Conservation (phyloP, 441 rosid genomes). For the Capsella rubella region DNA sequence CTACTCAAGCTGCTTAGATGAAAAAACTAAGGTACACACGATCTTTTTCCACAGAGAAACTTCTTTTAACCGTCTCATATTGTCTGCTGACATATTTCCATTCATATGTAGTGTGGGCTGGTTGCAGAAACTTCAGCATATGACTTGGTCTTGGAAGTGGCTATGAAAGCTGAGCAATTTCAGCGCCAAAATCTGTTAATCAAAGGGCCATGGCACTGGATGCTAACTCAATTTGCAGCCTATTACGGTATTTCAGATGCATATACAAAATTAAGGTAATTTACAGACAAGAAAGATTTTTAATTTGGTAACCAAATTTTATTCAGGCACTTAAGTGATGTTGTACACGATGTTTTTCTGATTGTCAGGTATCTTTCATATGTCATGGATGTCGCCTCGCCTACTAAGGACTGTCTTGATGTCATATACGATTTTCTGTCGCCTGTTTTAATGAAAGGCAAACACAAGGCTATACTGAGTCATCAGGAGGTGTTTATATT, state of each 20-base stretch:
- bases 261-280: slow-evolving; percentile 81
- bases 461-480: slow-evolving; percentile 73
- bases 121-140: slow-evolving; percentile 97
- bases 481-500: slow-evolving; percentile 76
- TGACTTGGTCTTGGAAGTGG: slow-evolving; percentile 88
- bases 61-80: background rate
- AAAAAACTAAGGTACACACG: slow-evolving; percentile 49
- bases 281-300: background rate
- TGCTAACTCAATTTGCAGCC: slow-evolving; percentile 77
- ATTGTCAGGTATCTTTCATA: slow-evolving; percentile 80
- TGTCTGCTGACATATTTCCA: background rate
- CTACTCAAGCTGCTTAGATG: slow-evolving; percentile 78
- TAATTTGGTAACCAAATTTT: background rate
- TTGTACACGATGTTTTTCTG: background rate
- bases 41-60: background rate
- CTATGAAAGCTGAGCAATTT: slow-evolving; percentile 82
- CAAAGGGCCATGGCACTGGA: slow-evolving; percentile 88
- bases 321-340: slow-evolving; percentile 12
- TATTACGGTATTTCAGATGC: slow-evolving; percentile 91
- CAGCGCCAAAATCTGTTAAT: slow-evolving; percentile 80
- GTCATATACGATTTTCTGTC: slow-evolving; percentile 66
- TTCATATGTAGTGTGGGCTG: slow-evolving; percentile 61
- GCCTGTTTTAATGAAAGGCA: slow-evolving; percentile 74
- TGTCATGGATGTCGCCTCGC: slow-evolving; percentile 95
- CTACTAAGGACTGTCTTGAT: slow-evolving; percentile 82